Conservation (phyloP, 306 rosid species). For the Prunus salicina region DNA sequence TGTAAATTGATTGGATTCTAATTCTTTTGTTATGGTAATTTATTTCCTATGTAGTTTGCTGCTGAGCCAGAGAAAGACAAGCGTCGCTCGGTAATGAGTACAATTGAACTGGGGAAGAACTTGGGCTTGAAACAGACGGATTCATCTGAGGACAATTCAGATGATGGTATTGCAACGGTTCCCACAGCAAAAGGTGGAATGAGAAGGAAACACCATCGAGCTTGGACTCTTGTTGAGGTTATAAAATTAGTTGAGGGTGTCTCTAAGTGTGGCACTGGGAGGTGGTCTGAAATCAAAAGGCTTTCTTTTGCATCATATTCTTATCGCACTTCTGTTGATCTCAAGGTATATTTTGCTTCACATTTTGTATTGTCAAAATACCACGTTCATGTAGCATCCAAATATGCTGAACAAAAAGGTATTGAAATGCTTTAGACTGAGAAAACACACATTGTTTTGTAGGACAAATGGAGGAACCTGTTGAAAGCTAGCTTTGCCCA, state of each 20-base stretch:
- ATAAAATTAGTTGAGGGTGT: slow-evolving; percentile 89
- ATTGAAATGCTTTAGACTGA: slow-evolving; percentile 3
- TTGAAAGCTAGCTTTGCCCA: slow-evolving; percentile 83
- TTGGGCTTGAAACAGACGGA: slow-evolving; percentile 38
- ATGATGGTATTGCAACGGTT: slow-evolving; percentile 46
- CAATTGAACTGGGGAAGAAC: slow-evolving; percentile 41
- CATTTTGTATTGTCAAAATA: not conserved
- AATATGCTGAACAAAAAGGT: not conserved
- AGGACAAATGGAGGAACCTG: slow-evolving; percentile 99
- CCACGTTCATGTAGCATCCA: not conserved
- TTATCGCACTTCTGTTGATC: slow-evolving; percentile 97
- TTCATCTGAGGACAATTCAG: slow-evolving; percentile 44
- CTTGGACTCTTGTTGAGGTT: slow-evolving; percentile 93
- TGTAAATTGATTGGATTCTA: not conserved
- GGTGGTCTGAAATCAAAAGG: slow-evolving; percentile 97
- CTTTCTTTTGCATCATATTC: slow-evolving; percentile 80
- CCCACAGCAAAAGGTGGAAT: slow-evolving; percentile 81
- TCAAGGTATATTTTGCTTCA: slow-evolving; percentile 52
- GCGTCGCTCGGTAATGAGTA: slow-evolving; percentile 28
- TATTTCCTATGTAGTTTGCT: slow-evolving; percentile 32
- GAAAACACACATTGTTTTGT: slow-evolving; percentile 28
- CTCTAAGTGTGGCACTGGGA: slow-evolving; percentile 85
- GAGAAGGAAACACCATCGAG: slow-evolving; percentile 95
- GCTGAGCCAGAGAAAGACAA: slow-evolving; percentile 50
- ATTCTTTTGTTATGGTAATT: not conserved